phyloP scores from a whole-genome alignment of 2,329 filamentous ascomycete species.

The Metarhizium brunneum region DNA sequence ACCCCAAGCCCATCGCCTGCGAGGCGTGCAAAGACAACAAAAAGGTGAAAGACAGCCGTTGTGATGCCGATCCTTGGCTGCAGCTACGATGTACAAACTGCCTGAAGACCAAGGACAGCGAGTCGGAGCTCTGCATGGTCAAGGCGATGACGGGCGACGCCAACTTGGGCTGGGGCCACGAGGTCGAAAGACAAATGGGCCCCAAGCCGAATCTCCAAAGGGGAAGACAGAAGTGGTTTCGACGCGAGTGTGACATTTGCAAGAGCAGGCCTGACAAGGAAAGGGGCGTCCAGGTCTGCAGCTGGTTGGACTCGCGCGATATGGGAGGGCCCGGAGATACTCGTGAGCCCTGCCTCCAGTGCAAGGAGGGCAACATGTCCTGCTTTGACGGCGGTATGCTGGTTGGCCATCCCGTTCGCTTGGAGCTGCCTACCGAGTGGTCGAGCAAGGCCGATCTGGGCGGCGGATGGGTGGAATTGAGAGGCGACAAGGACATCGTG shows the following conservation, averaged over 20 bases:
- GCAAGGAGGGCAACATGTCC: conserved; percentile 7
- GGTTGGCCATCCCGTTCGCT: conserved; percentile 2
- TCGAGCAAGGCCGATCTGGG: conserved; percentile 4
- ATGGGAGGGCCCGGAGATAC: conserved; percentile 10
- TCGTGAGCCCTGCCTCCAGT: conserved; percentile 12
- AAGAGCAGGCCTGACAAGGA: conserved; percentile 6
- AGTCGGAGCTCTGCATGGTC: neutral
- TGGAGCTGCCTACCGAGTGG: conserved; percentile 10
- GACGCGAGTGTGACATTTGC: conserved; percentile 16
- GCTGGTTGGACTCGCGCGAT: conserved; percentile 11
- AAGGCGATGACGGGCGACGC: neutral
- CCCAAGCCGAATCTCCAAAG: conserved; percentile 10
- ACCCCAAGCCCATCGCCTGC: conserved; percentile 6
- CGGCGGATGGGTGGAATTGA: conserved; percentile 10
- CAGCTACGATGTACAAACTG: conserved; percentile 12
- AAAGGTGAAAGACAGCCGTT: conserved; percentile 1
- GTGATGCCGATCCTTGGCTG: conserved; percentile 15
- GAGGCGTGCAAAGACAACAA: conserved; percentile 6
- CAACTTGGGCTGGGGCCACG: neutral
- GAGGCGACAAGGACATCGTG: conserved; percentile 5
- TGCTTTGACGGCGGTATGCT: conserved; percentile 13
- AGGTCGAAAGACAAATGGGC: neutral
- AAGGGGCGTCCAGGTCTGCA: conserved; percentile 7
- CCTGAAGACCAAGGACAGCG: conserved; percentile 2
- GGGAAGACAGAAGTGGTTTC: conserved; percentile 13